Evolutionary conservation across 495 filamentous ascomycete genomes (phyloP), one percentile per base, ranked within the genome.

Genomic region (Parathielavia hyrcaniae): DNA sequence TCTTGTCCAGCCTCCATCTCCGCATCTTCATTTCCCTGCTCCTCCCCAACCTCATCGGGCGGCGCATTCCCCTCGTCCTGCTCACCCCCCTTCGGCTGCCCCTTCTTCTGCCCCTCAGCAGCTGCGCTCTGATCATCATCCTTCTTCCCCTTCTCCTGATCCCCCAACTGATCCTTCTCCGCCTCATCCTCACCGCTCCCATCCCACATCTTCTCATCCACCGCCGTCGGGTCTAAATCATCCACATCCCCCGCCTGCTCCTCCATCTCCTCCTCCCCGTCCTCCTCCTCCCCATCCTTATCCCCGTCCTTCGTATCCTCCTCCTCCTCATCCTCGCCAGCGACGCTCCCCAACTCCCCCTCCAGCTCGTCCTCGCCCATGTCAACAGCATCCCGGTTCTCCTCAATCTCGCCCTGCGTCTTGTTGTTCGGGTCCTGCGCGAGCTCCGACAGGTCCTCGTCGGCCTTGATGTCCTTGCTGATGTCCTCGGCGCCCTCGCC

Each of bases 121-220:
- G 84, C 84, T 47, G 81, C 74, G 56, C 86, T 81, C 61, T 88
- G 78, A 53, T 89, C 83, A 17, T 85, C 76, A 50, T 83, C 77
- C 53, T 78, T 69, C 57, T 81, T 77, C 17, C 87, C 86, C 63
- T 85, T 83, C 11, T 79, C 75, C 61, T 86, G 77, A 60, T 90
- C 80, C n/a, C 83, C 87, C 61, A 89, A 79, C 50, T 90, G 87
- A 47, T 96, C 89, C 63, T 92, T 91, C 53, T 90, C 84, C 32
- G 86, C 77, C 14, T 86, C 76, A 16, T 90, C 86, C 50, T 89
- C 86, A 17, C 80, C 83, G 44, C 81, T 82, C 10, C 87, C 91
- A 71, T 97, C 90, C 93, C 93, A 98, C 76, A 97, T 86, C 75
- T 97, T 97, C 73, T 98, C 93, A 69, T 98, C 93, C 1, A 98